phyloP scores from a whole-genome alignment of 768 basidiomycete genomes.

The Leccinellum albellum region DNA sequence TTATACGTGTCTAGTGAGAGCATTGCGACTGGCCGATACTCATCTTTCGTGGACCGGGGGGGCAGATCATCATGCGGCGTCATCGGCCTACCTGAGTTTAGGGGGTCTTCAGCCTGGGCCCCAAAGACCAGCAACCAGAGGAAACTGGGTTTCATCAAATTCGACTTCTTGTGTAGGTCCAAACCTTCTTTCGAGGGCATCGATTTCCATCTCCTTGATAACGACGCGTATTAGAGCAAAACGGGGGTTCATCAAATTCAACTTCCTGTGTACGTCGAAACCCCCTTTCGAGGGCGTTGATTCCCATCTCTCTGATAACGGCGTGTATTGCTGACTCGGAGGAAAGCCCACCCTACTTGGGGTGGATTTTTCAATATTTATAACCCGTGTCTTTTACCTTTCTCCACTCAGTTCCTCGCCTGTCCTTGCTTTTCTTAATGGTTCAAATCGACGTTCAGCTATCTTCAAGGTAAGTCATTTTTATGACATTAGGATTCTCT shows the following conservation, averaged over 20 bases:
- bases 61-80: background rate
- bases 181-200: background rate
- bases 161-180: too few relatives aligned
- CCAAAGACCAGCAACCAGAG: background rate
- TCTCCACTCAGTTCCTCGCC: background rate
- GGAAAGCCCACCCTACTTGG: background rate
- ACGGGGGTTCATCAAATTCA: background rate
- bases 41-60: too few relatives aligned
- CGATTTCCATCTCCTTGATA: background rate
- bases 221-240: background rate
- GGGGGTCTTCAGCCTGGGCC: conserved; percentile 1
- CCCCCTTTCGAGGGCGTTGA: conserved; percentile 3
- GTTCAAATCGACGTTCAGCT: background rate
- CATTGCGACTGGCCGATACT: too few relatives aligned
- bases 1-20: background rate
- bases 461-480: background rate
- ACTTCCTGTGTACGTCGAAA: background rate
- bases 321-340: background rate
- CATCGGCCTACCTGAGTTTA: background rate
- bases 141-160: background rate
- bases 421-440: background rate
- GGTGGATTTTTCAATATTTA: background rate
- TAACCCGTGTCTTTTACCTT: background rate
- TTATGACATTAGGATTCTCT: background rate
- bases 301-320: background rate